These are phyloP conservation scores for Didymella lethalis DNA, from an alignment of 2,329 filamentous ascomycete species.

Conservation along the genomic window DNA sequence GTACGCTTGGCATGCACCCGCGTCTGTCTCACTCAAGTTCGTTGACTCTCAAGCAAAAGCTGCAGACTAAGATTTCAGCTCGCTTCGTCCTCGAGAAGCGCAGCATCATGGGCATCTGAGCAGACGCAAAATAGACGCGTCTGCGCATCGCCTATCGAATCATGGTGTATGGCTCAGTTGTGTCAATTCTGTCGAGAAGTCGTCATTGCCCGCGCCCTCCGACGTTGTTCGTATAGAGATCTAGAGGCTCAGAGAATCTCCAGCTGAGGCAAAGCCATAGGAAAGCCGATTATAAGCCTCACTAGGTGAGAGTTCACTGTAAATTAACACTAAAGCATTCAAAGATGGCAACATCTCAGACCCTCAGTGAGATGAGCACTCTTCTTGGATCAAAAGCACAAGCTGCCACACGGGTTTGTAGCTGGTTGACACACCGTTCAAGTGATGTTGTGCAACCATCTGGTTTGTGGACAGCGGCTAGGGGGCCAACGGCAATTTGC, in stretches of 20 bases:
- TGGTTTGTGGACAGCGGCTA: slow-evolving; percentile 1
- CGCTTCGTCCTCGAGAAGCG: neutral
- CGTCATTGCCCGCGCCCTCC: neutral
- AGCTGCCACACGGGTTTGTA: neutral
- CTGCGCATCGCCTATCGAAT: neutral
- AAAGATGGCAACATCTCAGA: neutral
- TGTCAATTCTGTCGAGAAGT: neutral
- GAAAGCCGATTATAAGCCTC: neutral
- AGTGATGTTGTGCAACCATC: slow-evolving; percentile 1
- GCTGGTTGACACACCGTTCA: slow-evolving; percentile 2
- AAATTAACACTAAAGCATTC: neutral
- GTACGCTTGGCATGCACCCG: neutral
- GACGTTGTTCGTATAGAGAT: neutral
- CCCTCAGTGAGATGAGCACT: neutral
- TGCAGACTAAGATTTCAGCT: neutral
- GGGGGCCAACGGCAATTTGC: neutral
- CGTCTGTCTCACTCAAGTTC: neutral
- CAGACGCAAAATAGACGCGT: neutral
- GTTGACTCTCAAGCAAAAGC: too few species aligned
- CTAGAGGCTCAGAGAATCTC: neutral
- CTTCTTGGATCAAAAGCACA: neutral
- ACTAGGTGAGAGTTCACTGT: neutral
- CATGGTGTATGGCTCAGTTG: neutral
- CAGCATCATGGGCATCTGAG: neutral
- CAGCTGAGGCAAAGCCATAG: neutral